These are phyloP conservation scores for Echinochloa phyllopogon DNA, from an alignment of 176 grass and related monocot genomes.

Conservation along the genomic window DNA sequence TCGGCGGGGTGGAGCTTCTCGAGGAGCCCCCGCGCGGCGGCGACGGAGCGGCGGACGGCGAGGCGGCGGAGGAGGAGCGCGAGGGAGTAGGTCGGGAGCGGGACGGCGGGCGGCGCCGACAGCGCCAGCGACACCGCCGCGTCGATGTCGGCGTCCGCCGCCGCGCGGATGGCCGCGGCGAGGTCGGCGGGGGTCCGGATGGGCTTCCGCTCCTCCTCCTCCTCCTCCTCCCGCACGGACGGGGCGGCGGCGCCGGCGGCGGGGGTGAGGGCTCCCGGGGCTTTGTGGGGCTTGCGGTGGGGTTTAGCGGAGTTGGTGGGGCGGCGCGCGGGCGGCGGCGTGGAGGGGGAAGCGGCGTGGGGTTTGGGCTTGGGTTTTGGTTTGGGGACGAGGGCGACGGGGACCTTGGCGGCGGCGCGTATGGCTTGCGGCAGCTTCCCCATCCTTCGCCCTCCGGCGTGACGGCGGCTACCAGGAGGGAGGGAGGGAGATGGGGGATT, in stretches of 20 bases:
- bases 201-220: slow-evolving; percentile 2
- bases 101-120: slow-evolving; percentile 47
- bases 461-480: background rate
- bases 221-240: background rate
- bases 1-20: slow-evolving; percentile 33
- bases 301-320: slow-evolving; percentile 20
- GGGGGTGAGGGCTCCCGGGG: background rate
- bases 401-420: slow-evolving; percentile 61
- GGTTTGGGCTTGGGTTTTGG: slow-evolving; percentile 43
- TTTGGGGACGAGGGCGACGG: slow-evolving; percentile 43
- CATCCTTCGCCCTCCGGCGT: slow-evolving; percentile 31
- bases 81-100: slow-evolving; percentile 58
- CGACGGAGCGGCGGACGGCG: slow-evolving; percentile 57
- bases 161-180: slow-evolving; percentile 44
- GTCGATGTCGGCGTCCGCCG: slow-evolving; percentile 48
- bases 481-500: background rate
- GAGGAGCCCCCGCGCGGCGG: slow-evolving; percentile 65
- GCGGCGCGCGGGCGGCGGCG: background rate
- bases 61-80: slow-evolving; percentile 80
- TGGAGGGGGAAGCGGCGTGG: slow-evolving; percentile 26
- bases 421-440: slow-evolving; percentile 64
- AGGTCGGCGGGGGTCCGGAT: slow-evolving; percentile 44
- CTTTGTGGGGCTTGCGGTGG: slow-evolving; percentile 26
- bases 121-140: slow-evolving; percentile 48
- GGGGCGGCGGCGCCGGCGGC: background rate